Conservation (phyloP, 2,329 filamentous ascomycete genomes). For the Magnaporthiopsis poae region DNA sequence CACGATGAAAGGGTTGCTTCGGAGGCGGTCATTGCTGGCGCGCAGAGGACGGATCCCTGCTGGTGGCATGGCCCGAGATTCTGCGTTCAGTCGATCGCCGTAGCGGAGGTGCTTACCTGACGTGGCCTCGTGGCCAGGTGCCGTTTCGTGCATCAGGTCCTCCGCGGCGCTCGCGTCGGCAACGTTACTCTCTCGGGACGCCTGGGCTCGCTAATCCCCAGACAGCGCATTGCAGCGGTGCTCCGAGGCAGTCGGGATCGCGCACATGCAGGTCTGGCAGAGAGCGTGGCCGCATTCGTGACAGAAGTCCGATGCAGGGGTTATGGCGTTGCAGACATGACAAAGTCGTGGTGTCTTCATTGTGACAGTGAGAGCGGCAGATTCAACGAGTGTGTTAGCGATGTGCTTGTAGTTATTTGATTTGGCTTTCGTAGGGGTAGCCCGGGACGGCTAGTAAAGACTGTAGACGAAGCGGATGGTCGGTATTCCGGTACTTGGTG, state of each 20-base stretch:
- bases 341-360: constrained; percentile 28
- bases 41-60: background rate
- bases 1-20: constrained; percentile 17
- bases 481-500: background rate
- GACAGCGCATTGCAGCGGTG: constrained; percentile 16
- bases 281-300: constrained; percentile 40
- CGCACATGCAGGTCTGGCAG: constrained; percentile 36
- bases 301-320: constrained; percentile 31
- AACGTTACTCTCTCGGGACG: background rate
- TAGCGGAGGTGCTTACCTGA: background rate
- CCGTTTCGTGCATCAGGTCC: background rate
- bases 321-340: constrained; percentile 38
- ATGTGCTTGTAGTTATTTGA: background rate
- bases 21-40: constrained; percentile 7
- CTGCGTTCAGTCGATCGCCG: background rate
- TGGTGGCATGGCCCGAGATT: background rate
- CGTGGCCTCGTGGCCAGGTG: background rate
- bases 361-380: background rate
- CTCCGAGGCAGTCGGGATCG: constrained; percentile 19
- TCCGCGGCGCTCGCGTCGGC: background rate
- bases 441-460: background rate
- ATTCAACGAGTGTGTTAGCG: background rate
- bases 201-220: background rate
- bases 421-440: background rate
- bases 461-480: background rate